Evolutionary conservation across 2,329 filamentous ascomycete species (phyloP).

Genomic region (Monosporascus sp.): DNA sequence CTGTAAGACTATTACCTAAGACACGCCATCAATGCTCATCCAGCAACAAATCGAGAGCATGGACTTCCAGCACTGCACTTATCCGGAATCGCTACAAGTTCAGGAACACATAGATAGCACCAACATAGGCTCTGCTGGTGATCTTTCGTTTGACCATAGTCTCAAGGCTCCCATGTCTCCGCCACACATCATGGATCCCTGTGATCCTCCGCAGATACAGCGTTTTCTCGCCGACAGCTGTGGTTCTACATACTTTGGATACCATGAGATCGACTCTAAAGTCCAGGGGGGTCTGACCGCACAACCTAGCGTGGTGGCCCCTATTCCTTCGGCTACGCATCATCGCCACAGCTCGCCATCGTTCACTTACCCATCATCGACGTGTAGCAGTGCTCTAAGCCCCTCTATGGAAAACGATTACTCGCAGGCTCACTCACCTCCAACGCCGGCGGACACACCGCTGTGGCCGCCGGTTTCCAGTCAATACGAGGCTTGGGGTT

Average conservation of each 20-base stretch:
- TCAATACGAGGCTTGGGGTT: conserved; percentile 20
- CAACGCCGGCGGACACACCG: conserved; percentile 31
- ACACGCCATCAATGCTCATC: not conserved
- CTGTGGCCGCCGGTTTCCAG: conserved; percentile 24
- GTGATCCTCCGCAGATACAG: conserved; percentile 19
- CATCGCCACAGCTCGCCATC: conserved; percentile 31
- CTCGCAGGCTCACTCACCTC: conserved; percentile 28
- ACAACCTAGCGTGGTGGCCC: conserved; percentile 8
- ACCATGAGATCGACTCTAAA: conserved; percentile 10
- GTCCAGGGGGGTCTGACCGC: conserved; percentile 9
- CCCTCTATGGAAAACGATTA: conserved; percentile 35
- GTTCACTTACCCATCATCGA: conserved; percentile 31
- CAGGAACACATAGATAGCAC: conserved; percentile 7
- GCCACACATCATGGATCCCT: conserved; percentile 6
- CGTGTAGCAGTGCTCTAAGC: conserved; percentile 31
- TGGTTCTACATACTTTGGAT: conserved; percentile 20
- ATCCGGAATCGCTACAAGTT: conserved; percentile 10
- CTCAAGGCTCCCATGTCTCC: conserved; percentile 18
- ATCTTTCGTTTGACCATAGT: conserved; percentile 20
- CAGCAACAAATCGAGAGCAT: conserved; percentile 2
- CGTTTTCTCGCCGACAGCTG: conserved; percentile 23
- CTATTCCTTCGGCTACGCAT: conserved; percentile 14
- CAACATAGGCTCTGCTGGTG: conserved; percentile 8
- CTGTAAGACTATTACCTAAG: not conserved
- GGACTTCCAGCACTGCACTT: conserved; percentile 13